Base-by-base conservation (phyloP, 495 filamentous ascomycete species). In the Xylaria telfairii region DNA sequence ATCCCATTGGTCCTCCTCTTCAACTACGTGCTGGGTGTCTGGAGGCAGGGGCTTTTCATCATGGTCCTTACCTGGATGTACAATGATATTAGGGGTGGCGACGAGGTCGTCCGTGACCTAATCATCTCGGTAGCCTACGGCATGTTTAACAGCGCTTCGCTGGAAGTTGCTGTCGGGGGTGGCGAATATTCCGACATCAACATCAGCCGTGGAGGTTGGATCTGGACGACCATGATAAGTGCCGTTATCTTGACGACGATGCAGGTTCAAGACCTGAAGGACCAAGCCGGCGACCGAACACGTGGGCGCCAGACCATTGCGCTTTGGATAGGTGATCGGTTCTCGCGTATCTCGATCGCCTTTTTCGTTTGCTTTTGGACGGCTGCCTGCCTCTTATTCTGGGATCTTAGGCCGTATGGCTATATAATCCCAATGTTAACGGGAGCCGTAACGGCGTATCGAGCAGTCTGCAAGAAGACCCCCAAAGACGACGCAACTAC, bases 181-280 rank as follows among this genome's bases (percentile, higher is more conserved):
- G 49, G 62, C 44, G 26, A 60, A 28, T 65, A 64, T 37, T 60
- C 44, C n/a, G 42, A 37, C 7, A 74, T 62, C 41, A 60, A 39
- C 41, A 79, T 65, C 24, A 62, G 67, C 19, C 68, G 46, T 44
- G 67, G 67, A 13, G 79, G 64, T 19, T 71, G 75, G 39, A 67
- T 71, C 8, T 90, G 88, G 88, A 71, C 84, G 1, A 81, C 88
- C 3, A 75, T 87, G 28, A 75, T 81, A 26, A 74, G 72, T 3
- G 79, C 86, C 17, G 80, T 89, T 26, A 65, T 70, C 56, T 73
- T 84, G 24, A 83, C 82, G 0, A 89, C 86, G n/a, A 76, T 88
- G 65, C 84, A 88, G 5, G 71, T 84, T 0, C 87, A 88, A 70
- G 87, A 88, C 69, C 72, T 88, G 9, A 78, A 80, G 15, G 86